Base-by-base conservation (phyloP, 108 stramenopile genomes). In the Epithemia pelagica region DNA sequence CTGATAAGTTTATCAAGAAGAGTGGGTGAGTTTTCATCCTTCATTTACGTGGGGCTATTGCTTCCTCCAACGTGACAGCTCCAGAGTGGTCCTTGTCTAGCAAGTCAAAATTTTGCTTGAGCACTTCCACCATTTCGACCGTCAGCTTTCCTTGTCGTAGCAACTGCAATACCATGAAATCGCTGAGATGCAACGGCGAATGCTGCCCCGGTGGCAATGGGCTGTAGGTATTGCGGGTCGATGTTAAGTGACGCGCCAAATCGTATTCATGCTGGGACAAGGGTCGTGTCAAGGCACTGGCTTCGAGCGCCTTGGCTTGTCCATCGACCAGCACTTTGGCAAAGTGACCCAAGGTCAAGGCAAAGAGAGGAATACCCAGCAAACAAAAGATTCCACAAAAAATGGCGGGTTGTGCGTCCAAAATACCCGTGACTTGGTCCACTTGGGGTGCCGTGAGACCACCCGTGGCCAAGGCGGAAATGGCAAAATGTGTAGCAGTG, bases 341-440 rank as follows among this genome's bases (percentile, higher is more conserved):
- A 75, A 82, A 80, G 51, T 81, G 78, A 20, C 77, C 78, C 51
- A 88, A 67, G 21, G 87, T 82, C n/a, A 88, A 62, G 0, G 82
- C 82, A 73, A 88, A 79, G 3, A 88, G 66, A 15, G 82, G 82
- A 32, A 88, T 77, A 1, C 87, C 87, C 57, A 88, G 70, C 23
- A 88, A 70, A 70, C 82, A 88, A 64, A 72, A 88, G 20, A 80
- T 15, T 0, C 87, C 87, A 58, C 83, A 84, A 66, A 88, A 88
- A 30, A 84, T 65, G 15, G 83, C 74, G 18, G 82, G 69, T 15
- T 71, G 62, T 15, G 83, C 46, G 0, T 83, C 83, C 25, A 88
- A 59, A 31, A 84, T 80, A 5, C 87, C 87, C 26, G 73, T 59
- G 26, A 46, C 58, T 46, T 5, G 37, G 58, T 82, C 70, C 20